A percentile compares a stretch with the other conserved stretches of the same genome.
phyloP scores from a whole-genome alignment of 257 asterid genomes.

The Petrea volubilis region DNA sequence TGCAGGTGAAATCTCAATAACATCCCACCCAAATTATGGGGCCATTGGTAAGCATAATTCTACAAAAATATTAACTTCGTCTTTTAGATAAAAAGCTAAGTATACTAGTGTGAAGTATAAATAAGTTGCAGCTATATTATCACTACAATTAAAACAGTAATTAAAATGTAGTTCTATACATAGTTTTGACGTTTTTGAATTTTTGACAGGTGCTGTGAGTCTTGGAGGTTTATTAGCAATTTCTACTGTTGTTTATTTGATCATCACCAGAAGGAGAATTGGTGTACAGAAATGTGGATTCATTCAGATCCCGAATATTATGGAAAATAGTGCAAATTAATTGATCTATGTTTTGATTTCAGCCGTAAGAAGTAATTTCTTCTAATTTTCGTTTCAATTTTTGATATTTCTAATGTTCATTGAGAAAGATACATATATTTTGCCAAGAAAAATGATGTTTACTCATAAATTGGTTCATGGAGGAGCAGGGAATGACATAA shows the following conservation, averaged over 20 bases:
- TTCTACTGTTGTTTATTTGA: not conserved
- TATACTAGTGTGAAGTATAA: too few relatives aligned
- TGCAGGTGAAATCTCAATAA: conserved; percentile 10
- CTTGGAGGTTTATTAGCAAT: conserved; percentile 12
- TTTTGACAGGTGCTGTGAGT: not conserved
- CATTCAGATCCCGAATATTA: conserved; percentile 8
- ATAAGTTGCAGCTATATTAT: too few relatives aligned
- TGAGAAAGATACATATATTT: not conserved
- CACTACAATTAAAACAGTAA: too few relatives aligned
- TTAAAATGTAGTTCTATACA: too few relatives aligned
- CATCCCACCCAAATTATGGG: not conserved
- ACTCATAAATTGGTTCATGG: too few relatives aligned
- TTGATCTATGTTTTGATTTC: not conserved
- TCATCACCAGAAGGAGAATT: not conserved
- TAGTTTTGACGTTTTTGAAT: not conserved
- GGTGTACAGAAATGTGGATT: not conserved
- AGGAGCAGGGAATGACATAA: too few relatives aligned
- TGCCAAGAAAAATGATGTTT: not conserved
- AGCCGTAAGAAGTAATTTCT: not conserved
- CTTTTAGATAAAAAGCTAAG: too few relatives aligned
- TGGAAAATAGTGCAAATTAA: not conserved
- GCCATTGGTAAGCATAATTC: conserved; percentile 17
- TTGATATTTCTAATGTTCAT: not conserved
- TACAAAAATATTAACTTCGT: too few relatives aligned
- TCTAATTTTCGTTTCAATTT: too few relatives aligned